phyloP scores from a whole-genome alignment of 2,329 filamentous ascomycete genomes.

The Paraconiothyrium sp. region DNA sequence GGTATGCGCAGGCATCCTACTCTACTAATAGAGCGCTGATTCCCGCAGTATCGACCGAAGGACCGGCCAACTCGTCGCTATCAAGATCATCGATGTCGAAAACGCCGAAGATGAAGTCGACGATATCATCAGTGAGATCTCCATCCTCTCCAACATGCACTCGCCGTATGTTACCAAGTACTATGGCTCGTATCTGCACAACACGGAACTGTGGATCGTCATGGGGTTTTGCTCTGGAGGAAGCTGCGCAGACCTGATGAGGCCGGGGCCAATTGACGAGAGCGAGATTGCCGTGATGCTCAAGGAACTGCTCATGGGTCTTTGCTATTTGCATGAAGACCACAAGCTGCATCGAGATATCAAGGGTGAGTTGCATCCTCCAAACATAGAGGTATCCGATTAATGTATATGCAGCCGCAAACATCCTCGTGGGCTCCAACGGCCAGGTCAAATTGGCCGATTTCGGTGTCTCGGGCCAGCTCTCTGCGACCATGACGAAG shows the following conservation, averaged over 20 bases:
- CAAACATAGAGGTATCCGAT: not conserved
- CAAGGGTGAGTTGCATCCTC: constrained; percentile 71
- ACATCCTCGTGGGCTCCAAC: constrained; percentile 86
- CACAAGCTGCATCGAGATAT: constrained; percentile 97
- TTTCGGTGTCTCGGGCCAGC: constrained; percentile 95
- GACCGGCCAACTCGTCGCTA: constrained; percentile 91
- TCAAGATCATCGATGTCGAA: constrained; percentile 98
- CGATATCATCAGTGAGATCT: constrained; percentile 99
- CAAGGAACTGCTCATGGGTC: constrained; percentile 83
- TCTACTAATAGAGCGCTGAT: constrained; percentile 12
- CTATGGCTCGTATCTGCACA: constrained; percentile 95
- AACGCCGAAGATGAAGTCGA: constrained; percentile 99
- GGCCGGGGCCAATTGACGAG: constrained; percentile 88
- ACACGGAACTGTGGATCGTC: constrained; percentile 97
- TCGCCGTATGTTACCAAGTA: constrained; percentile 98
- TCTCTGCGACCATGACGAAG: constrained; percentile 98
- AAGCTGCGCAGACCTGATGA: constrained; percentile 95
- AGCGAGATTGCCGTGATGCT: constrained; percentile 98
- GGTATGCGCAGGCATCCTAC: constrained; percentile 62
- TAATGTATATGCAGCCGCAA: constrained; percentile 74
- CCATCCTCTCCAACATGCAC: constrained; percentile 93
- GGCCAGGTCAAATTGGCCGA: constrained; percentile 97
- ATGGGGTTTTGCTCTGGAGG: constrained; percentile 99
- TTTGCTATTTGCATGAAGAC: constrained; percentile 93
- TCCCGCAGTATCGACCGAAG: constrained; percentile 82